Base-by-base conservation (phyloP, 192 early-diverging fungal species). In the Phycomyces nitens region DNA sequence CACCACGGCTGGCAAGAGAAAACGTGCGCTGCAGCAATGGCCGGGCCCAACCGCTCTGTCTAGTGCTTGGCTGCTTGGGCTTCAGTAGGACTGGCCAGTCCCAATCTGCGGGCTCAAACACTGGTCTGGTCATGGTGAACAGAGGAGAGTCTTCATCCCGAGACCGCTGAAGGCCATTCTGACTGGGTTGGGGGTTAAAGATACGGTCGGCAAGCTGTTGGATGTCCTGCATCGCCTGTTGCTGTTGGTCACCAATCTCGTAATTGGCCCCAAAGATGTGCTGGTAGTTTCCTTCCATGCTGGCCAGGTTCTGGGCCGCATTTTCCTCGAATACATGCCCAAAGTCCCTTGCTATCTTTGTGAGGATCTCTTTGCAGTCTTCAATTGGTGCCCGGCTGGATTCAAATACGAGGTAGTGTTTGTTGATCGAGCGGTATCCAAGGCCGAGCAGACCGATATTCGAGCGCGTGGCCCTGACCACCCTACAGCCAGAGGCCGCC, bases 41-140 rank as follows among this genome's bases (percentile, higher is more conserved):
- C 5, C 50, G 52, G 5, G 20, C 52, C 14, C 11, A 53, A 12
- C 24, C 22, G 24, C 4, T 41, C 10, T 18, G 16, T 40, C 56
- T 40, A 40, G 39, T 16, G 15, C 24, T 42, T 34, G 60, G 49
- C 42, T 53, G 34, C 22, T 63, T 63, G 7, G 40, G 27, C 10
- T 63, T 63, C 12, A 63, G 22, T 20, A 63, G 51, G 4, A 11
- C 21, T 11, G 62, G 62, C 62, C 62, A 63, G 40, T 63, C 62
- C 62, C 62, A 63, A 18, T 51, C 52, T 5, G 62, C 62, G 11
- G 62, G 62, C 53, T 63, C 62, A 63, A 63, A 63, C 8, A 54
- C 15, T 7, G 62, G 62, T 26, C 52, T 54, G 6, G 62, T 21
- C 62, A 63, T 63, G 5, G 41, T 54, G 16, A 63, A 63, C n/a